phyloP scores from a whole-genome alignment of 768 basidiomycete genomes.

The Ramaria sp. region DNA sequence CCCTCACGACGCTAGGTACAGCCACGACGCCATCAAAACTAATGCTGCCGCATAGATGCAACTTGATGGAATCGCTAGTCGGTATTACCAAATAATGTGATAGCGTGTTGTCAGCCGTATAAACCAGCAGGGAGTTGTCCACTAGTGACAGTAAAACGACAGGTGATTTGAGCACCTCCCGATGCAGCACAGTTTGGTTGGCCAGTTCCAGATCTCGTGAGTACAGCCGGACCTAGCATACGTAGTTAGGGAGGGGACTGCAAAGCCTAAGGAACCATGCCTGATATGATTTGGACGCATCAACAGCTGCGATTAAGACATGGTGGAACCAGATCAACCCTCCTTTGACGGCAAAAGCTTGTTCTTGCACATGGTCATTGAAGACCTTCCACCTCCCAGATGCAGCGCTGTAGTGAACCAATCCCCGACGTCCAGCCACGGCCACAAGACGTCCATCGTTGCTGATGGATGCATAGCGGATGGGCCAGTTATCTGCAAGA shows the following conservation, averaged over 20 bases:
- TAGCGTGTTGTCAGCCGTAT: conserved; percentile 88
- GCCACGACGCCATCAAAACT: conserved; percentile 86
- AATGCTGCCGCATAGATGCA: conserved; percentile 91
- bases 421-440: conserved; percentile 80
- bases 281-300: conserved; percentile 70
- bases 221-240: conserved; percentile 73
- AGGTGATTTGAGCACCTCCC: conserved; percentile 63
- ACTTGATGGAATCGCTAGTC: conserved; percentile 68
- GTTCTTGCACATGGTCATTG: conserved; percentile 69
- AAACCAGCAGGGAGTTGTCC: conserved; percentile 90
- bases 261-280: conserved; percentile 25
- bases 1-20: conserved; percentile 72
- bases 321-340: conserved; percentile 96
- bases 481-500: conserved; percentile 85
- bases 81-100: conserved; percentile 88
- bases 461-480: conserved; percentile 84
- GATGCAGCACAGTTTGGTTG: conserved; percentile 73
- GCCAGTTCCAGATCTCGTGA: conserved; percentile 85
- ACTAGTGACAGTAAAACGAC: conserved; percentile 85
- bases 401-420: conserved; percentile 88
- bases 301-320: conserved; percentile 84
- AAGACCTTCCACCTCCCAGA: conserved; percentile 96
- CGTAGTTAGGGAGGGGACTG: conserved; percentile 5
- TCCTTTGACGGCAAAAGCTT: conserved; percentile 78
- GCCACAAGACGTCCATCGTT: conserved; percentile 87